Evolutionary conservation across 495 filamentous ascomycete genomes (phyloP).

Genomic region (Penicillium waksmanii): DNA sequence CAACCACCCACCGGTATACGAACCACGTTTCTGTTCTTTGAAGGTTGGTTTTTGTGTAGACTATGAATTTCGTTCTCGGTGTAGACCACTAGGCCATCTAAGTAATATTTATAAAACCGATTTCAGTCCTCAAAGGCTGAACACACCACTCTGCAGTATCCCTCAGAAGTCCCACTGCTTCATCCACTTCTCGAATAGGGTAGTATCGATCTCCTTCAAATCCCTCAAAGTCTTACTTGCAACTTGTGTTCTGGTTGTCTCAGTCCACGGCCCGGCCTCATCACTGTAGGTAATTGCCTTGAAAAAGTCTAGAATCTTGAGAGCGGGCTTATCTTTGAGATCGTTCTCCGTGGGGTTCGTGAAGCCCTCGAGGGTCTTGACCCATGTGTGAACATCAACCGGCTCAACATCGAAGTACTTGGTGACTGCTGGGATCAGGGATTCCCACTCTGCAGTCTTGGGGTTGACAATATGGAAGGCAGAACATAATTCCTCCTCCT

Average conservation of each 20-base stretch:
- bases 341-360: constrained; percentile 16
- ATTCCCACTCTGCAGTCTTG: constrained; percentile 18
- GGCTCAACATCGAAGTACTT: constrained; percentile 12
- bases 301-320: constrained; percentile 33
- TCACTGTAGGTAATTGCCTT: constrained; percentile 10
- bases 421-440: constrained; percentile 14
- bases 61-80: not conserved
- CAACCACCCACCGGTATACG: too few relatives aligned
- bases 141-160: not conserved
- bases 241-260: constrained; percentile 9
- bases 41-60: too few relatives aligned
- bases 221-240: constrained; percentile 13
- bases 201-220: constrained; percentile 6
- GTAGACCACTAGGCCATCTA: too few relatives aligned
- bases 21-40: too few relatives aligned
- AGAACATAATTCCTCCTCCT: constrained; percentile 10
- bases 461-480: constrained; percentile 36
- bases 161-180: constrained; percentile 18
- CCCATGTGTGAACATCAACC: constrained; percentile 25
- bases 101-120: too few relatives aligned
- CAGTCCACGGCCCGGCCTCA: constrained; percentile 10
- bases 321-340: constrained; percentile 26
- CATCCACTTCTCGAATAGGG: constrained; percentile 19
- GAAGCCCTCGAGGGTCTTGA: constrained; percentile 19
- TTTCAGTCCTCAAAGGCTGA: not conserved